Conservation (phyloP, 2,329 filamentous ascomycete species). For the Scopulariopsis brevicaulis region DNA sequence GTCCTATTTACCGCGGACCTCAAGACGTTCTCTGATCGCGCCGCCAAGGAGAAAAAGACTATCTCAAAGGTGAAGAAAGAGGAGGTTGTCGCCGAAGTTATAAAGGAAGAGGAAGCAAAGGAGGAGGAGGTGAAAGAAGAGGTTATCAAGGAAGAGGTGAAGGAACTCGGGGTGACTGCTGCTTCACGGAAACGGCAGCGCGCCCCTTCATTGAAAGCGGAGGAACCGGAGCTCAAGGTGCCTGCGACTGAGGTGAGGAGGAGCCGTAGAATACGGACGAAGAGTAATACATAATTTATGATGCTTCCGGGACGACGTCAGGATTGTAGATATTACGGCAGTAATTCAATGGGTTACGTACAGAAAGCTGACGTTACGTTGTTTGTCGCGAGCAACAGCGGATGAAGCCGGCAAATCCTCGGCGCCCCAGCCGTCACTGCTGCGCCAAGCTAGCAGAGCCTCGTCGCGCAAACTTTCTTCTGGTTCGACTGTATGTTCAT, state of each 20-base stretch:
- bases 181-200: neutral
- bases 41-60: slow-evolving; percentile 12
- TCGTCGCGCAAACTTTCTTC: slow-evolving; percentile 7
- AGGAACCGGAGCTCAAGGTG: neutral
- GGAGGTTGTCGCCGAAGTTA: slow-evolving; percentile 5
- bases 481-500: slow-evolving; percentile 19
- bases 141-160: slow-evolving; percentile 10
- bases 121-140: slow-evolving; percentile 4
- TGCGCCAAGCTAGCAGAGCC: slow-evolving; percentile 12
- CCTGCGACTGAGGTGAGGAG: slow-evolving; percentile 4
- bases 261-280: slow-evolving; percentile 1
- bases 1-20: slow-evolving; percentile 93
- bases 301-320: neutral
- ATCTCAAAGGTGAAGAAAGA: neutral
- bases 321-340: neutral
- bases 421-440: slow-evolving; percentile 2
- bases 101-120: slow-evolving; percentile 10
- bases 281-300: neutral
- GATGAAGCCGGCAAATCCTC: slow-evolving; percentile 16
- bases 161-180: slow-evolving; percentile 5
- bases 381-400: neutral
- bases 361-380: neutral
- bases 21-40: slow-evolving; percentile 65
- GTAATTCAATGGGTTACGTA: neutral
- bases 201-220: neutral